phyloP scores from a whole-genome alignment of 495 filamentous ascomycete genomes.

The Aspergillus asperescens region DNA sequence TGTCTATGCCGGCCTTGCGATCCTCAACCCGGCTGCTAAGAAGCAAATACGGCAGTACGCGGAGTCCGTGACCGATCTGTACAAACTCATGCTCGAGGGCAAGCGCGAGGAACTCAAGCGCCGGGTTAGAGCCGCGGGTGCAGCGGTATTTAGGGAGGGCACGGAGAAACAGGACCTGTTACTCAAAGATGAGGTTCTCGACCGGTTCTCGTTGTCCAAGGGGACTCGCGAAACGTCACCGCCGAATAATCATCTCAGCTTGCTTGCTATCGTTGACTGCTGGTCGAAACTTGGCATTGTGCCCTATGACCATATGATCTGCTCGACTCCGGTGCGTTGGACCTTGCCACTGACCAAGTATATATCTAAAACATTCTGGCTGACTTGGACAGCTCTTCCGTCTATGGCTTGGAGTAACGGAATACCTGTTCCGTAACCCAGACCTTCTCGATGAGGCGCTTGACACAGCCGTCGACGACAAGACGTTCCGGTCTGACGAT shows the following conservation, averaged over 20 bases:
- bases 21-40: constrained; percentile 88
- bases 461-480: constrained; percentile 78
- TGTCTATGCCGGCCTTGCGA: constrained; percentile 95
- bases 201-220: constrained; percentile 75
- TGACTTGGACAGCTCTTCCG: constrained; percentile 67
- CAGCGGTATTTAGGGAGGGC: constrained; percentile 65
- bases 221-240: constrained; percentile 54
- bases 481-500: constrained; percentile 84
- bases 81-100: constrained; percentile 91
- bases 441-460: constrained; percentile 80
- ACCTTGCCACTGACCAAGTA: neutral
- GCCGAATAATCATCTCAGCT: constrained; percentile 86
- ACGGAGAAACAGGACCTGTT: constrained; percentile 59
- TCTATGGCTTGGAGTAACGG: constrained; percentile 94
- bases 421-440: constrained; percentile 87
- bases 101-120: constrained; percentile 69
- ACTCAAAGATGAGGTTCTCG: constrained; percentile 76
- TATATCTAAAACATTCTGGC: neutral
- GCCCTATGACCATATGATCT: constrained; percentile 99
- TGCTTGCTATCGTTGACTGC: constrained; percentile 98
- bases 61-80: constrained; percentile 84
- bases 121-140: constrained; percentile 73
- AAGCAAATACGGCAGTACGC: constrained; percentile 93
- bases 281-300: constrained; percentile 91
- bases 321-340: constrained; percentile 75